Percentiles rank a stretch among this genome's conserved stretches.
Conservation (phyloP, 164 flowering plant species). For the Tetrastigma voinierianum region DNA sequence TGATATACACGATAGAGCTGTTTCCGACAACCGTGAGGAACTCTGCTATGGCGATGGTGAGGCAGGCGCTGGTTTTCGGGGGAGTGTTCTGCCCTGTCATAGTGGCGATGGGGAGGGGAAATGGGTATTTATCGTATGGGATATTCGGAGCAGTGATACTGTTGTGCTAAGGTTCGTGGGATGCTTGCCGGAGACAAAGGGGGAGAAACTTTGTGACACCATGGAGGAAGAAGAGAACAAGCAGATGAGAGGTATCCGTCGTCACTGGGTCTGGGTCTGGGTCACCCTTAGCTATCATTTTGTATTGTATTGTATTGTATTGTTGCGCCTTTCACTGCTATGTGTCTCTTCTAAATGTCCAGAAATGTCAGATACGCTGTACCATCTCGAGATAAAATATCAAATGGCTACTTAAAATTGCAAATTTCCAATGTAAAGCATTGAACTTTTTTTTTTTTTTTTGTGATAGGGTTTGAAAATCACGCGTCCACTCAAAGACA, state of each 20-base stretch:
- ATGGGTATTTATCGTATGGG: slow-evolving; percentile 31
- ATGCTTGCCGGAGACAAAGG: slow-evolving; percentile 69
- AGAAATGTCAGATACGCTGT: too few species aligned
- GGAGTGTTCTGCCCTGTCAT: slow-evolving; percentile 58
- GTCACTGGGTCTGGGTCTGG: too few species aligned
- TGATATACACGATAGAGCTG: slow-evolving; percentile 66
- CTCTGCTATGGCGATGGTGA: slow-evolving; percentile 68
- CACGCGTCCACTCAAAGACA: too few species aligned
- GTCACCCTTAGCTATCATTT: too few species aligned
- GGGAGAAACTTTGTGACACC: slow-evolving; percentile 54
- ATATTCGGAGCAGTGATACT: slow-evolving; percentile 55
- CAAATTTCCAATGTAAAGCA: too few species aligned
- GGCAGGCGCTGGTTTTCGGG: slow-evolving; percentile 64
- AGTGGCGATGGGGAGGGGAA: slow-evolving; percentile 45
- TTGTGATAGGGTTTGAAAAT: too few species aligned
- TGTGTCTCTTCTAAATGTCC: too few species aligned
- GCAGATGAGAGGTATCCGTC: slow-evolving; percentile 5
- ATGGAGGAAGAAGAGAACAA: slow-evolving; percentile 67
- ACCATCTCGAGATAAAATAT: too few species aligned
- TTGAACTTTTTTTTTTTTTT: too few species aligned
- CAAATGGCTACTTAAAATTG: too few species aligned
- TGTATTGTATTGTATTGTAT: too few species aligned
- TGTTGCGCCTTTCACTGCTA: too few species aligned
- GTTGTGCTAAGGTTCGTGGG: slow-evolving; percentile 48
- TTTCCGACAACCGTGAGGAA: slow-evolving; percentile 86